These are phyloP conservation scores for Gossypium longicalyx DNA, from an alignment of 345 rosid species.

Conservation along the genomic window DNA sequence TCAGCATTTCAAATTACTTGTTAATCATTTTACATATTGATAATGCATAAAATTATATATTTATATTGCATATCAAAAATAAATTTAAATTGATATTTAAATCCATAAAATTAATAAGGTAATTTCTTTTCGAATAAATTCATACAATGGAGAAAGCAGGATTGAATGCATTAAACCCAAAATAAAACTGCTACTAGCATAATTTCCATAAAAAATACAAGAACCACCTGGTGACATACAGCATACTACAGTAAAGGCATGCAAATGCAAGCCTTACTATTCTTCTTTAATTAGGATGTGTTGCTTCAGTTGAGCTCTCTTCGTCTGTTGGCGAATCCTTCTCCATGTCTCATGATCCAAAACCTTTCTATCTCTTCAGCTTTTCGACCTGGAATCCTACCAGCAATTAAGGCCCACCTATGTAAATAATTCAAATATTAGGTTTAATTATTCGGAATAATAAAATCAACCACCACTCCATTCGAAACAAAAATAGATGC, in stretches of 20 bases:
- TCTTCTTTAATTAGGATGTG: not conserved
- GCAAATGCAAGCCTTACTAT: not conserved
- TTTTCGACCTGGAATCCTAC: conserved; percentile 42
- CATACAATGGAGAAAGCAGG: too few species aligned
- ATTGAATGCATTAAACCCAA: not conserved
- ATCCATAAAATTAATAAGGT: too few species aligned
- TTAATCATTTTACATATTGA: too few species aligned
- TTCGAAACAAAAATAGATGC: not conserved
- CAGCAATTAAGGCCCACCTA: conserved; percentile 49
- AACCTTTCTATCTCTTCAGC: conserved; percentile 51
- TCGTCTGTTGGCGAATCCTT: conserved; percentile 17
- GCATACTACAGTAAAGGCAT: not conserved
- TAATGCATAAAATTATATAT: too few species aligned
- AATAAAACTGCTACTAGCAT: not conserved
- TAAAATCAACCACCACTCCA: not conserved
- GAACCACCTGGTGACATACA: not conserved
- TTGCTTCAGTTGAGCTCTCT: not conserved
- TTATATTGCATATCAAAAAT: too few species aligned
- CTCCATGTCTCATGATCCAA: conserved; percentile 43
- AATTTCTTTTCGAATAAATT: too few species aligned
- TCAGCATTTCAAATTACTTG: too few species aligned
- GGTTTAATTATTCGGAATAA: not conserved
- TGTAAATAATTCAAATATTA: not conserved
- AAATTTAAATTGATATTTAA: too few species aligned
- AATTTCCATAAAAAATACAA: not conserved